Conservation (phyloP, 768 basidiomycete genomes). For the Trichaptum fuscoviolaceum region DNA sequence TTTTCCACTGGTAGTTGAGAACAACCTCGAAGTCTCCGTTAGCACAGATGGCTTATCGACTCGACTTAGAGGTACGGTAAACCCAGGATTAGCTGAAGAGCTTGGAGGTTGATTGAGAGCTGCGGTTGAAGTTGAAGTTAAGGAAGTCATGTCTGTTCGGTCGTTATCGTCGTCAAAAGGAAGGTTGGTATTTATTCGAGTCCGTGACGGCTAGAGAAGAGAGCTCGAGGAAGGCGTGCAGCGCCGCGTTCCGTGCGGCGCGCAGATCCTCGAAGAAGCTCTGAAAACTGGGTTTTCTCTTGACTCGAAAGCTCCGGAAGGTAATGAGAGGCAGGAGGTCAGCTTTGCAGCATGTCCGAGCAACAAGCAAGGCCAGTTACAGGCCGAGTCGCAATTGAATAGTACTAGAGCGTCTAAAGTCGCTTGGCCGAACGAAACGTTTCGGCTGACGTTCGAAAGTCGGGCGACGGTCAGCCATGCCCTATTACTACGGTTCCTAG, state of each 20-base stretch:
- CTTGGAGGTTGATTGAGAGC: background rate
- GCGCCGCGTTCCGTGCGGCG: background rate
- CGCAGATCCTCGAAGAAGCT: background rate
- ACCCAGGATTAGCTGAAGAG: background rate
- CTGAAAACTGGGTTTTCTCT: background rate
- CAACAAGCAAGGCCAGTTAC: background rate
- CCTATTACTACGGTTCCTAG: background rate
- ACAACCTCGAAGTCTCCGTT: background rate
- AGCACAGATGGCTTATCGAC: background rate
- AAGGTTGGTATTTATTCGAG: background rate
- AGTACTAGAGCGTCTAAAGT: background rate
- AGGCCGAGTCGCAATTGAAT: background rate
- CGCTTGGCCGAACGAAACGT: background rate
- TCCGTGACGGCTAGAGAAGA: background rate
- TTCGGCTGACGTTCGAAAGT: background rate
- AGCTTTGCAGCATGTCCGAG: background rate
- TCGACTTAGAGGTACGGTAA: background rate
- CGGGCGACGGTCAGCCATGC: background rate
- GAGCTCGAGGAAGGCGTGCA: background rate
- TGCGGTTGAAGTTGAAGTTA: background rate
- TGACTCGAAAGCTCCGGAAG: background rate
- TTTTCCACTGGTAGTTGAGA: background rate
- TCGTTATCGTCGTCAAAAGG: background rate
- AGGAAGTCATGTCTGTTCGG: background rate
- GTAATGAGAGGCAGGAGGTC: background rate